Conservation (phyloP, 2,329 filamentous ascomycete genomes). For the Cadophora sp. region DNA sequence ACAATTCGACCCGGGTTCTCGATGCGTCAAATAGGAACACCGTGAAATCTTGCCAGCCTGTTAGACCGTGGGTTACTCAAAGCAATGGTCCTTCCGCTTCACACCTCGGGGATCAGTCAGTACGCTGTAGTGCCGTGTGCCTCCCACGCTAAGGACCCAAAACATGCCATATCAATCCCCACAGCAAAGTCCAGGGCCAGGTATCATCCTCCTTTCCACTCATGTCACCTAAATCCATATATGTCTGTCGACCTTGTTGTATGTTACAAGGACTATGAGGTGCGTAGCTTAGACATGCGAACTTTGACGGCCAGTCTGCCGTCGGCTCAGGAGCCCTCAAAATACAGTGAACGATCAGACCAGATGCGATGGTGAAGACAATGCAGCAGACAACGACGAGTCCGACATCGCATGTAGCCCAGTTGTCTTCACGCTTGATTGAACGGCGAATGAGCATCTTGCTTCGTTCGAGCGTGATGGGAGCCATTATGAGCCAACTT, state of each 20-base stretch:
- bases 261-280: not conserved
- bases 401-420: conserved; percentile 62
- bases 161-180: not conserved
- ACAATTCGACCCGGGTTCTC: too few species aligned
- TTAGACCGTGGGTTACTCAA: not conserved
- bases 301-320: not conserved
- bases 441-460: conserved; percentile 47
- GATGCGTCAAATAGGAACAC: not conserved
- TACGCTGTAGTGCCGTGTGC: not conserved
- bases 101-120: not conserved
- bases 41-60: not conserved
- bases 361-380: conserved; percentile 59
- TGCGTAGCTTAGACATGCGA: not conserved
- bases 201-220: not conserved
- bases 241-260: not conserved
- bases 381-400: conserved; percentile 69
- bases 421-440: conserved; percentile 58
- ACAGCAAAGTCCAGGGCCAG: not conserved
- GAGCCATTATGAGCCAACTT: conserved; percentile 31
- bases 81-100: not conserved
- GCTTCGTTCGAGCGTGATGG: conserved; percentile 25
- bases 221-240: not conserved
- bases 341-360: conserved; percentile 57
- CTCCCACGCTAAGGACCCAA: not conserved
- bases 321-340: conserved; percentile 50